phyloP scores from a whole-genome alignment of 2,329 filamentous ascomycete species.

The Penicillium expansum region DNA sequence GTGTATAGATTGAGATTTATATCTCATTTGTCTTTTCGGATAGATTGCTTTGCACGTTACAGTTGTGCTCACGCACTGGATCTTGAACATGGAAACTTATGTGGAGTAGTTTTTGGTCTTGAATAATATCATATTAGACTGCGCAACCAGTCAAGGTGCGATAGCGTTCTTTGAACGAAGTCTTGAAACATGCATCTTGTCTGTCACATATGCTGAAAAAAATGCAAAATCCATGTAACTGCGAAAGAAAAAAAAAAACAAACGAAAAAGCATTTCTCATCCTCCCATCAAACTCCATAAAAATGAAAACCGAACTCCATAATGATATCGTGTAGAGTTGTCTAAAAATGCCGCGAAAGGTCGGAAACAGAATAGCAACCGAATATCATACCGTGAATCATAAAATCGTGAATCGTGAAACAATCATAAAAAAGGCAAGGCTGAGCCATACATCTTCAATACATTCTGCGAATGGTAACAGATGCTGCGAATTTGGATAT shows the following conservation, averaged over 20 bases:
- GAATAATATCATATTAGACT: conserved; percentile 16
- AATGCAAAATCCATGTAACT: conserved; percentile 9
- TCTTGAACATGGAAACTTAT: conserved; percentile 1
- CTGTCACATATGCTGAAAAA: conserved; percentile 25
- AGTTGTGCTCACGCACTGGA: neutral
- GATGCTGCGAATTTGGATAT: conserved; percentile 9
- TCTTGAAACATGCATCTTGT: conserved; percentile 20
- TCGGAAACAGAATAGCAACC: conserved; percentile 16
- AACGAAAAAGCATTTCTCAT: neutral
- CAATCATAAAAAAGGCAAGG: conserved; percentile 4
- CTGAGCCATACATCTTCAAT: conserved; percentile 17
- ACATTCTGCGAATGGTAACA: conserved; percentile 20
- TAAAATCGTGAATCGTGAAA: conserved; percentile 5
- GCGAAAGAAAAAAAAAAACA: conserved; percentile 2
- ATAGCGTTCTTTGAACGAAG: conserved; percentile 9
- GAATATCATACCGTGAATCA: conserved; percentile 8
- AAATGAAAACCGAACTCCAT: conserved; percentile 9
- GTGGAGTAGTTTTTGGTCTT: neutral
- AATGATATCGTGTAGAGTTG: conserved; percentile 12
- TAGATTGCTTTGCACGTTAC: conserved; percentile 14
- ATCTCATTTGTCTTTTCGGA: conserved; percentile 1
- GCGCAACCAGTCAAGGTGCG: neutral
- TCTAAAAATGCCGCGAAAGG: conserved; percentile 14
- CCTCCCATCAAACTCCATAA: conserved; percentile 4
- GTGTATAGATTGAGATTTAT: conserved; percentile 15